These are phyloP conservation scores for Kwoniella shandongensis DNA, from an alignment of 768 basidiomycete genomes.

Conservation along the genomic window DNA sequence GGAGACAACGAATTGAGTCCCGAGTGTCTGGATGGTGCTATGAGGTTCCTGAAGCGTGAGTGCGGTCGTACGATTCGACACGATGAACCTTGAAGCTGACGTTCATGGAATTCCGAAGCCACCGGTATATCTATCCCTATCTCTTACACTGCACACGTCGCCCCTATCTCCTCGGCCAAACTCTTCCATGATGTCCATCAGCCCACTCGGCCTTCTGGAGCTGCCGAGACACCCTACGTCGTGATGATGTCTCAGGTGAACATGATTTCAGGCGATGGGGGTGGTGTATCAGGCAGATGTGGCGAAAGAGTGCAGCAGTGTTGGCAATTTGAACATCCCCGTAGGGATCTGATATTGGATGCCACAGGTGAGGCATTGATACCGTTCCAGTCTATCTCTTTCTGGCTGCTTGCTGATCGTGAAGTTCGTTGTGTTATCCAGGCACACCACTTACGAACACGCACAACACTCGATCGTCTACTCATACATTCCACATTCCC, in stretches of 20 bases:
- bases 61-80: constrained; percentile 17
- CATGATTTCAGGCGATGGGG: constrained; percentile 74
- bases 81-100: neutral
- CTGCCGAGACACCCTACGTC: constrained; percentile 92
- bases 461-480: constrained; percentile 87
- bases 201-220: constrained; percentile 60
- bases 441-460: constrained; percentile 91
- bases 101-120: too few relatives aligned
- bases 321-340: constrained; percentile 96
- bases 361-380: constrained; percentile 59
- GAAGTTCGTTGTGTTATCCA: constrained; percentile 50
- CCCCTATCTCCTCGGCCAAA: constrained; percentile 91
- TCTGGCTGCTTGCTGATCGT: too few relatives aligned
- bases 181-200: constrained; percentile 76
- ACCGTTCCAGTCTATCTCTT: too few relatives aligned
- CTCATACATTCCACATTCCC: constrained; percentile 85
- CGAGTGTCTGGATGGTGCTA: constrained; percentile 94
- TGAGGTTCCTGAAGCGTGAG: constrained; percentile 87
- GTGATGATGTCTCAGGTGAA: constrained; percentile 97
- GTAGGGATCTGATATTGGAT: constrained; percentile 74
- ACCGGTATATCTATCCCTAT: constrained; percentile 93
- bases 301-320: constrained; percentile 87
- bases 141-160: constrained; percentile 91
- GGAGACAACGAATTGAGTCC: constrained; percentile 98
- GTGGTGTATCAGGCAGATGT: constrained; percentile 63